Evolutionary conservation across 2,329 filamentous ascomycete genomes (phyloP), one percentile per base, ranked within the genome.

Genomic region (Paecilomyces formosus): DNA sequence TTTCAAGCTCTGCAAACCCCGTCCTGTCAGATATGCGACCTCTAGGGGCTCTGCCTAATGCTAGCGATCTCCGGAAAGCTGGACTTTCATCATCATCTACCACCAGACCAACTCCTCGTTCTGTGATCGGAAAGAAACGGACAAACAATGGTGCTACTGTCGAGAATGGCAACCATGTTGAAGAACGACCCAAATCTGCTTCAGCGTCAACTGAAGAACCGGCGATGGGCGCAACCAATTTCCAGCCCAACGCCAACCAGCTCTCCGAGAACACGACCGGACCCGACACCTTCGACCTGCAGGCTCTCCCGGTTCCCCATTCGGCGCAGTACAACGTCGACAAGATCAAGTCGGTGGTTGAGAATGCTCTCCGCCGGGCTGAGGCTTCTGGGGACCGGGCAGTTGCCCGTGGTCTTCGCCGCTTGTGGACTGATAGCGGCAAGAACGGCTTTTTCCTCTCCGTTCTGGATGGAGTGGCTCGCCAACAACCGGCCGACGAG

Each of bases 21-120:
- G 89, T 95, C 18, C 79, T 95, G 59, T 87, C 90, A 73, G 87
- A 87, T 67, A 96, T 96, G 92, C 87, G 86, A 56, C 87, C 92
- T 26, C 77, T 96, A 58, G 92, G 92, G 49, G 82, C 86, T 57
- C 80, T 86, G 65, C 92, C 92, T 12, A 81, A 81, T 22, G 75
- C 81, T 54, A 82, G 85, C 70, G 78, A 86, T 63, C 85, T 85
- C 75, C 78, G 79, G 61, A 79, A 70, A 60, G 68, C 57, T 50
- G 68, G 81, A 64, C 71, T 81, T 59, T 82, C 79, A 67, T 70
- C 30, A 31, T 31, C 30, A 31, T 31, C 30, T 31, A 31, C 66
- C 49, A 59, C 72, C 30, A 75, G 78, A 55, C 74, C 72, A 53
- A 71, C 73, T 22, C 73, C 75, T 55, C 76, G 77, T 57, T 73